Conservation (phyloP, 129 eudicot species). For the Oenanthe sinensis region DNA sequence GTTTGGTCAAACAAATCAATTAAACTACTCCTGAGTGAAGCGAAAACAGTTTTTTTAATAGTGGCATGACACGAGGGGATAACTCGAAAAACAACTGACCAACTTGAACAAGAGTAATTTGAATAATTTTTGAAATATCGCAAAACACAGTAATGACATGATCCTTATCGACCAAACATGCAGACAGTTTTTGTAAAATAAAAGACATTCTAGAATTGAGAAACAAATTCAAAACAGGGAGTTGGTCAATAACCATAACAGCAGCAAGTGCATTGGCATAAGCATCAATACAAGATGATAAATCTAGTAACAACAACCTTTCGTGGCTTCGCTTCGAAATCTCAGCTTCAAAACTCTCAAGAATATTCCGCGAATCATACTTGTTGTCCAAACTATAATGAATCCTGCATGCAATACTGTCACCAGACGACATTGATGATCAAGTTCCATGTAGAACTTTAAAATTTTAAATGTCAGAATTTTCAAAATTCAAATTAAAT, state of each 20-base stretch:
- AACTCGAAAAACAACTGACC: slow-evolving; percentile 88
- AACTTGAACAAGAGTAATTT: slow-evolving; percentile 67
- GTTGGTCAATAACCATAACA: slow-evolving; percentile 57
- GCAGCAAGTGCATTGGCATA: slow-evolving; percentile 87
- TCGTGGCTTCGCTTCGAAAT: slow-evolving; percentile 82
- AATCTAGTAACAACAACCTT: slow-evolving; percentile 44
- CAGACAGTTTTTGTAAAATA: slow-evolving; percentile 37
- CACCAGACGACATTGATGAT: too few species aligned
- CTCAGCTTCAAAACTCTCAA: slow-evolving; percentile 71
- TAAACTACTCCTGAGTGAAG: slow-evolving; percentile 49
- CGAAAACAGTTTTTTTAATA: slow-evolving; percentile 63
- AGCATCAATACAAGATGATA: slow-evolving; percentile 25
- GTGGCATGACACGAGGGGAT: slow-evolving; percentile 57
- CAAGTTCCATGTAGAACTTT: too few species aligned
- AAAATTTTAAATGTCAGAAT: too few species aligned
- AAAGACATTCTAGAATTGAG: slow-evolving; percentile 58
- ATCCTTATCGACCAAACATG: slow-evolving; percentile 27
- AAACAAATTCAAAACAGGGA: slow-evolving; percentile 49
- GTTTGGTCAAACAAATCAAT: slow-evolving; percentile 58
- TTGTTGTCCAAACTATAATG: slow-evolving; percentile 22
- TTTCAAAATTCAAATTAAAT: too few species aligned
- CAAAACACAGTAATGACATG: slow-evolving; percentile 59
- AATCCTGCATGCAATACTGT: too few species aligned
- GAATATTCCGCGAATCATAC: slow-evolving; percentile 86
- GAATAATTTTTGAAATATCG: slow-evolving; percentile 64